A percentile compares a stretch with the other conserved stretches of the same genome.
These are phyloP conservation scores for Achlya hypogyna DNA, from an alignment of 352 stramenopile species.

Conservation along the genomic window DNA sequence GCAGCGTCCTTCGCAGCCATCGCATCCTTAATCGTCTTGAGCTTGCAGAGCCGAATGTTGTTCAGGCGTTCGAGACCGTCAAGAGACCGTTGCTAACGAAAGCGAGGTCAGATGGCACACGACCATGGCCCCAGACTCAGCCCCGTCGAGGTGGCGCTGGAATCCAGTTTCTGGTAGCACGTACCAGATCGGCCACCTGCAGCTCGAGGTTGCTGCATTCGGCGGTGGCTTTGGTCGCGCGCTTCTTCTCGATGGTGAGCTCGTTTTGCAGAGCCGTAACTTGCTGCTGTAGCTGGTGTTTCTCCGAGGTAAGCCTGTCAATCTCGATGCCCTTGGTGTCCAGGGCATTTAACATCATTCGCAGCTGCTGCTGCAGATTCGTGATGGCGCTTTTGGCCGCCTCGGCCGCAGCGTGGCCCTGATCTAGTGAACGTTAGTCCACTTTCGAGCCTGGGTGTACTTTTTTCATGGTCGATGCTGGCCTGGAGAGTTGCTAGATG, in stretches of 20 bases:
- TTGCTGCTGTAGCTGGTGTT: neutral
- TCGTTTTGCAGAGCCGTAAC: neutral
- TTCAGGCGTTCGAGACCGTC: constrained; percentile 8
- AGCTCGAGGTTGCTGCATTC: neutral
- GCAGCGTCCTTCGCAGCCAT: constrained; percentile 1
- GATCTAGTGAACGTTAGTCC: neutral
- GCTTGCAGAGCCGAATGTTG: constrained; percentile 14
- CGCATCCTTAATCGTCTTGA: constrained; percentile 16
- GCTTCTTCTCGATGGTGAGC: neutral
- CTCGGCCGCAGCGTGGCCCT: neutral
- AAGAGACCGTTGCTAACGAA: neutral
- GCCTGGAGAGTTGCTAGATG: neutral
- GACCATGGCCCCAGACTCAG: too few relatives aligned
- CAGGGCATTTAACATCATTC: constrained; percentile 24
- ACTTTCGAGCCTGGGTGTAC: neutral
- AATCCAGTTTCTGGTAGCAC: neutral
- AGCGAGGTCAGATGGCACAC: too few relatives aligned
- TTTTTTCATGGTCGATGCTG: neutral
- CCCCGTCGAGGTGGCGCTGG: neutral
- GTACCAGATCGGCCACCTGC: constrained; percentile 4
- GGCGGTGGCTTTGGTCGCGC: neutral
- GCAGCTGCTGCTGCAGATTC: constrained; percentile 30
- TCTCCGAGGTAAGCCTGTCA: neutral
- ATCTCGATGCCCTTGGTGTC: neutral
- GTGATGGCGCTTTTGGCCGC: constrained; percentile 11